Evolutionary conservation across 805 yeast species (phyloP), one percentile per base, ranked within the genome.

Genomic region (Candida easanensis): DNA sequence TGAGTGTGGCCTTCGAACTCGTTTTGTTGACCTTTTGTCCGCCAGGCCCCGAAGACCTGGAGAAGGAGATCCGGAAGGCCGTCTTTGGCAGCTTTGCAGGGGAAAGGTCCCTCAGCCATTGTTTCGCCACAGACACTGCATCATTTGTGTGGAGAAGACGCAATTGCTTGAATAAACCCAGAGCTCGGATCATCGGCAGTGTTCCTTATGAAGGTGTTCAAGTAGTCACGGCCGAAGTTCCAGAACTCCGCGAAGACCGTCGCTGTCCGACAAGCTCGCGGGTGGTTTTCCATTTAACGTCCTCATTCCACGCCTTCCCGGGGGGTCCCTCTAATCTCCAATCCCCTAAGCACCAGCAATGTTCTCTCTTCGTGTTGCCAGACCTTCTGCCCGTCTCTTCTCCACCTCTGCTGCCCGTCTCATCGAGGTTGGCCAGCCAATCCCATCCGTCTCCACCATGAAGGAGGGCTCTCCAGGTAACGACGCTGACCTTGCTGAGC

Each of bases 21-120:
- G 65, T 71, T 53, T 87, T 87, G 61, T 87, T 87, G 10, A 88
- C 95, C 56, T 88, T 83, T 53, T 87, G 95, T 0, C 96, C 96
- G 1, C 96, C 95, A 0, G 95, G 88, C 0, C 95, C 95, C 26
- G 89, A 77, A 0, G 93, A 75, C 45, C 90, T 62, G 41, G 79
- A 68, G 55, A 64, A 82, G 4, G 69, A 49, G 2, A 74, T 56
- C 2, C 64, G 62, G 52, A 82, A 81, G 14, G 61, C 52, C 15
- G 60, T 49, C 13, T 65, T 58, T 1, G 86, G 87, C 2, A 82
- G 66, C 6, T 57, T 42, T 1, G 46, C 23, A 6, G 57, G 53
- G 1, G 54, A 49, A 42, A 71, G 62, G 0, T 39, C 32, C 3
- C 51, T 42, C 6, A 78, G 53, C 84, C 84, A 80, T 26, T 50